phyloP scores from a whole-genome alignment of 1,284 basidiomycete genomes.

The Serendipita sp. region DNA sequence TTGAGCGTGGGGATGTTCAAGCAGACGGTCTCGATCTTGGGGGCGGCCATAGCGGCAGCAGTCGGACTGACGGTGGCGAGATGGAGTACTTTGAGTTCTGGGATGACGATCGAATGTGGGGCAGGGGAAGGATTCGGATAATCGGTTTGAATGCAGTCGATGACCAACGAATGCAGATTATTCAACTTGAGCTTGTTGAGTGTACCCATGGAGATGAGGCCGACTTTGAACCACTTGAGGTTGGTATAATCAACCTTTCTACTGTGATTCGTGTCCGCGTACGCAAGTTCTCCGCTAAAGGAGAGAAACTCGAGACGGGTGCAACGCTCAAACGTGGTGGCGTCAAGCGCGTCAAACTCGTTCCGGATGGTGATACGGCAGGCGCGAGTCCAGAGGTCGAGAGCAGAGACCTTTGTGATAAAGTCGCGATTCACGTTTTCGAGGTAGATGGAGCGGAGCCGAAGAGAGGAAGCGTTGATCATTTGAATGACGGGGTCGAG shows the following conservation, averaged over 20 bases:
- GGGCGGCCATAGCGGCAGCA: not conserved
- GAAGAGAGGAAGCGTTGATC: not conserved
- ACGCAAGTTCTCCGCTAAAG: not conserved
- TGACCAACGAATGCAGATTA: not conserved
- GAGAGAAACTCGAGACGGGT: not conserved
- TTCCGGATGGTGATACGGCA: not conserved
- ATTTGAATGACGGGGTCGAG: not conserved
- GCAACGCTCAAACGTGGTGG: not conserved
- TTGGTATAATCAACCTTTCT: not conserved
- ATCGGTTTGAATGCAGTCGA: not conserved
- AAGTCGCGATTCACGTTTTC: constrained; percentile 2
- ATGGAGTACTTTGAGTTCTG: constrained; percentile 2
- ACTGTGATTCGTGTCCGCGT: not conserved
- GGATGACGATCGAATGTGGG: not conserved
- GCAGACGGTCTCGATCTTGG: not conserved
- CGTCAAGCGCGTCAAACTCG: not conserved
- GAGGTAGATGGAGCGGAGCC: not conserved
- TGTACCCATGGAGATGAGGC: not conserved
- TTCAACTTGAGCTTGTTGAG: not conserved
- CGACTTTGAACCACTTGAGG: constrained; percentile 2
- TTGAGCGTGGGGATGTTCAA: not conserved
- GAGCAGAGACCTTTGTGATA: not conserved
- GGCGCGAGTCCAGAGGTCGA: not conserved
- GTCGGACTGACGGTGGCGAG: not conserved
- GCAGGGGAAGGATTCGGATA: not conserved